These are phyloP conservation scores for Lipomyces sp. DNA, from an alignment of 805 yeast species.

Conservation along the genomic window DNA sequence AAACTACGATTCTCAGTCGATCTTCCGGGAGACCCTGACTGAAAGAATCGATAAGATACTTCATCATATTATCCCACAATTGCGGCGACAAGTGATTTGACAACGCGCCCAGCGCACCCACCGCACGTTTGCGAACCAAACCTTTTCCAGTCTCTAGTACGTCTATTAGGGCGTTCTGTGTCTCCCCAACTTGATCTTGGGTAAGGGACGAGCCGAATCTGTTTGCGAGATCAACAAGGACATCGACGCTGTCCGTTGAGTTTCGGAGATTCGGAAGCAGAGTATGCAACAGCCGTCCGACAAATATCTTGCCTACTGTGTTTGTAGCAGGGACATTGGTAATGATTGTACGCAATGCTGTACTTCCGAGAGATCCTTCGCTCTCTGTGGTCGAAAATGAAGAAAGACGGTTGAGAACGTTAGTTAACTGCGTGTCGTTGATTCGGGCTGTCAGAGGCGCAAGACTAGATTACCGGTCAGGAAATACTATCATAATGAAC, in stretches of 20 bases:
- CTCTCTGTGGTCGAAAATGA: conserved; percentile 45
- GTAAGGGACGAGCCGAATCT: conserved; percentile 54
- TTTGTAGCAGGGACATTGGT: conserved; percentile 39
- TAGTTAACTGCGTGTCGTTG: conserved; percentile 39
- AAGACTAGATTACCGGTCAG: conserved; percentile 22
- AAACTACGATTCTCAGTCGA: conserved; percentile 25
- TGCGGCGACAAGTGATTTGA: conserved; percentile 43
- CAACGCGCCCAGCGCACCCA: conserved; percentile 55
- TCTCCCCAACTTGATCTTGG: conserved; percentile 45
- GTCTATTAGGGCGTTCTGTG: conserved; percentile 45
- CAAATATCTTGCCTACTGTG: conserved; percentile 39
- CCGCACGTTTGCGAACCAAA: conserved; percentile 57
- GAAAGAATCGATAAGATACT: conserved; percentile 25
- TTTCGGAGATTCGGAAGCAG: conserved; percentile 29
- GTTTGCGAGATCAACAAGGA: conserved; percentile 60
- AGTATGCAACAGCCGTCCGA: conserved; percentile 40
- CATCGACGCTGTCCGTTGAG: conserved; percentile 63
- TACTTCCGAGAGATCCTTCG: conserved; percentile 47
- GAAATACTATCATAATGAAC: neutral
- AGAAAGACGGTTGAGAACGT: conserved; percentile 43
- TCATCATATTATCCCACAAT: conserved; percentile 40
- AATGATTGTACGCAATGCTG: conserved; percentile 46
- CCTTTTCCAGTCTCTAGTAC: conserved; percentile 51
- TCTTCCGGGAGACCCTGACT: conserved; percentile 19
- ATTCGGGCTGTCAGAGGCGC: conserved; percentile 35